Percentiles rank a stretch among this genome's conserved stretches.
These are phyloP conservation scores for Blastocystis sp. DNA, from an alignment of 352 stramenopile genomes.

Conservation along the genomic window DNA sequence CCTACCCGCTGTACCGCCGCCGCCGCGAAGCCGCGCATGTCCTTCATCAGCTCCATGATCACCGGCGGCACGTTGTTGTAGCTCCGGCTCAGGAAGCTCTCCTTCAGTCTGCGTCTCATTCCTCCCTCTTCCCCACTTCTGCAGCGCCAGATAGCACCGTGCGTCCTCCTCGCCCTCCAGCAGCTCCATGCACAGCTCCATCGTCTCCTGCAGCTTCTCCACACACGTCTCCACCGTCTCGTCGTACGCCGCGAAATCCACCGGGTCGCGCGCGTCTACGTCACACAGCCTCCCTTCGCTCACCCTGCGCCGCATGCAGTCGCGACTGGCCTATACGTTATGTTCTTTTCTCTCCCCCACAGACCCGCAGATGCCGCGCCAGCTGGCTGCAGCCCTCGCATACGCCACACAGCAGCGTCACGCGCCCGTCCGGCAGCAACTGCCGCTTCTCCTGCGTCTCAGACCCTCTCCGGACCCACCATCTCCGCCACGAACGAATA, in stretches of 20 bases:
- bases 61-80: constrained; percentile 46
- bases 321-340: not conserved
- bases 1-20: not conserved
- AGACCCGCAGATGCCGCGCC: not conserved
- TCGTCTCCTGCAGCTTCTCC: not conserved
- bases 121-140: not conserved
- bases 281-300: not conserved
- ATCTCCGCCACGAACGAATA: constrained; percentile 36
- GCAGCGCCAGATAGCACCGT: not conserved
- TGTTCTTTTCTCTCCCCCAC: not conserved
- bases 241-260: not conserved
- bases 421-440: constrained; percentile 10
- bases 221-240: not conserved
- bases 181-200: constrained; percentile 4
- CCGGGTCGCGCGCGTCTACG: not conserved
- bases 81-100: not conserved
- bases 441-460: not conserved
- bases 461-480: not conserved
- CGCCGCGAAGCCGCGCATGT: constrained; percentile 31
- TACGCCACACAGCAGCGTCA: constrained; percentile 26
- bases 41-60: constrained; percentile 52
- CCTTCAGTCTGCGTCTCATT: not conserved
- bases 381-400: constrained; percentile 13
- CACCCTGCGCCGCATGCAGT: not conserved
- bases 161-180: not conserved